Conservation (phyloP, 176 grass and related monocot genomes). For the Tuctoria greenei region DNA sequence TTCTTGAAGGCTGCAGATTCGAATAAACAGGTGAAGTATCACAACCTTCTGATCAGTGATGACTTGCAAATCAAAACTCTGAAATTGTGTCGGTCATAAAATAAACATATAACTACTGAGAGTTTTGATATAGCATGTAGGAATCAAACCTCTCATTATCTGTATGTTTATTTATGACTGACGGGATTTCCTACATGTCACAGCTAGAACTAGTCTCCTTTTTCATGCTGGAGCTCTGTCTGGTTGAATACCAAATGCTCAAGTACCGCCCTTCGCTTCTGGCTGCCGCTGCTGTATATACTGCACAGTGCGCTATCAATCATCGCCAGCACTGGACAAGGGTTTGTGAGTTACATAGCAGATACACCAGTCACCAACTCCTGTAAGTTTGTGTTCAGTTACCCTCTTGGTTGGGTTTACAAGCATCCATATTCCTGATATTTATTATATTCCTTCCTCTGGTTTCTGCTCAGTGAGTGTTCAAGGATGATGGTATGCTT, state of each 20-base stretch:
- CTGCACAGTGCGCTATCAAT: slow-evolving; percentile 75
- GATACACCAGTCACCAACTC: slow-evolving; percentile 75
- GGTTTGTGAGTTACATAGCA: slow-evolving; percentile 62
- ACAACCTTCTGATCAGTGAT: neutral
- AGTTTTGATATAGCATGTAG: too few relatives aligned
- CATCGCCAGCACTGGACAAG: slow-evolving; percentile 64
- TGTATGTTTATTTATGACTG: slow-evolving; percentile 1
- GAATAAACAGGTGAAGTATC: slow-evolving; percentile 61
- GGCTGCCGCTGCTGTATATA: slow-evolving; percentile 81
- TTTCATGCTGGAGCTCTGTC: slow-evolving; percentile 78
- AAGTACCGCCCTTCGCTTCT: slow-evolving; percentile 70
- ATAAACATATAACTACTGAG: neutral
- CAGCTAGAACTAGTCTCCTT: slow-evolving; percentile 80
- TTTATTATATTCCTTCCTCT: neutral
- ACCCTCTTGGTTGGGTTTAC: slow-evolving; percentile 6
- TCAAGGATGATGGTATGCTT: slow-evolving; percentile 81
- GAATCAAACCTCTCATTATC: neutral
- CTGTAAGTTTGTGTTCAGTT: slow-evolving; percentile 52
- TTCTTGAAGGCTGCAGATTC: slow-evolving; percentile 83
- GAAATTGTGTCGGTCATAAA: slow-evolving; percentile 19
- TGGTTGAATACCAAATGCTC: slow-evolving; percentile 85
- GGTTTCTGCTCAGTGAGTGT: slow-evolving; percentile 53
- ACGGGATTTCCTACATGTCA: slow-evolving; percentile 28
- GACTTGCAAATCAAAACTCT: neutral
- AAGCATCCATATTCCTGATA: neutral